Base-by-base conservation (phyloP, 331 rosid species). In the Rosa hybrid region DNA sequence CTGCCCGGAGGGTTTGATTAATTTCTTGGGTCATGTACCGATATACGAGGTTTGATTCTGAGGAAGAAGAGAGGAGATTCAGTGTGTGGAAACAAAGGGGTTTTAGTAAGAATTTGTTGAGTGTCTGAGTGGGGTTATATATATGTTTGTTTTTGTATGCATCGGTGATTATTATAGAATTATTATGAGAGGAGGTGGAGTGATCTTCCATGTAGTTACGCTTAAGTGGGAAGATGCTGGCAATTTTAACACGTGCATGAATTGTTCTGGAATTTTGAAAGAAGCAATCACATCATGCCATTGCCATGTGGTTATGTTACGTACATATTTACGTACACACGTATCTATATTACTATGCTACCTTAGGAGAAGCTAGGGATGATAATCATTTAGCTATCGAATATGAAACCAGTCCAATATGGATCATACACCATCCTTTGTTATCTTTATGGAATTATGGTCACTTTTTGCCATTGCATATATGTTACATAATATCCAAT, bases 211-310 rank as follows among this genome's bases (percentile, higher is more conserved):
- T 4, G 79, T 76, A 62, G 71, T 25, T 62, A 42, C 78, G 25
- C 2, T 9, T 7, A 44, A 60, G 71, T 59, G 59, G 79, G 79
- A 76, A 76, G 79, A 59, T 8, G 79, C 79, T 76, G 79, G 45
- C 79, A 60, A 54, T 75, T 44, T 18, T 0, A 11, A 60, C 79
- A 18, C 0, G 71, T 76, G 79, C 16, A 42, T 41, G 18, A 1
- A 8, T 42, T 3, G 27, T 20, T 8, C 16, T 7, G 1, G 4
- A 3, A 2, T 30, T 65, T 18, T 4, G 48, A 67, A 38, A 39
- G 13, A 39, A 2, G 41, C 27, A 75, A 41, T 54, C 0, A 60
- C 7, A 59, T 44, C 50, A 14, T 4, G 71, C 79, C 71, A 75
- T 27, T 4, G 71, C 79, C 71, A 75, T 27, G 57, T 75, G 71